Base-by-base conservation (phyloP, 1,284 basidiomycete species). In the Ganoderma sinense region DNA sequence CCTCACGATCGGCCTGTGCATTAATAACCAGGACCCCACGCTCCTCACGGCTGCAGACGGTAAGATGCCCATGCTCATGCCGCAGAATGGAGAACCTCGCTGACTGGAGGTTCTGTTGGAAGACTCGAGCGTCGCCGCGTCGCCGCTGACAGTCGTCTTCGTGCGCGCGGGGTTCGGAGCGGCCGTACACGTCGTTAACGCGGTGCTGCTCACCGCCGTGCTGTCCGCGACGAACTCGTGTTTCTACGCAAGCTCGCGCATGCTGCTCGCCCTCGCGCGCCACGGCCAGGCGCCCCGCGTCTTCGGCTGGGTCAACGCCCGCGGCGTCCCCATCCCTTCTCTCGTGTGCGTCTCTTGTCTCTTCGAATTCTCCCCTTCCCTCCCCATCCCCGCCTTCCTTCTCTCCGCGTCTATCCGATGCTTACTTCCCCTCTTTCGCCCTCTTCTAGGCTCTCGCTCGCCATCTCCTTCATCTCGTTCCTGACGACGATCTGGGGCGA, bases 161-260 rank as follows among this genome's bases (percentile, higher is more conserved):
- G 77, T 84, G 66, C 84, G 86, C 4, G 89, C 89, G 0, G 86
- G 88, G 0, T 88, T 89, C 76, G 84, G 85, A 31, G 88, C 86
- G 2, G 86, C 91, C 6, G 84, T 84, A 3, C 86, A 88, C 68
- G 80, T 88, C 65, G 81, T 88, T 56, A 89, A 89, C 72, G 87
- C 86, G 0, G 87, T 88, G 18, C 81, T 94, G 43, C 84, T 94
- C 68, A 89, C 91, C 39, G 88, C 91, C 0, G 93, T 93, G 6
- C 77, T 88, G 56, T 88, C 85, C 31, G 86, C 88, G 23, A 87
- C 85, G 4, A 88, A 88, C 74, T 88, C 87, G 0, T 86, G 87
- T 72, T 82, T 97, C 71, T 97, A 94, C 81, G 93, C 93, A 0
- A 90, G 90, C 68, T 94, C 92, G 40, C 89, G 95, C 65, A 93